Evolutionary conservation across 805 yeast species (phyloP), one percentile per base, ranked within the genome.

Genomic region (Lipomyces anomalus): DNA sequence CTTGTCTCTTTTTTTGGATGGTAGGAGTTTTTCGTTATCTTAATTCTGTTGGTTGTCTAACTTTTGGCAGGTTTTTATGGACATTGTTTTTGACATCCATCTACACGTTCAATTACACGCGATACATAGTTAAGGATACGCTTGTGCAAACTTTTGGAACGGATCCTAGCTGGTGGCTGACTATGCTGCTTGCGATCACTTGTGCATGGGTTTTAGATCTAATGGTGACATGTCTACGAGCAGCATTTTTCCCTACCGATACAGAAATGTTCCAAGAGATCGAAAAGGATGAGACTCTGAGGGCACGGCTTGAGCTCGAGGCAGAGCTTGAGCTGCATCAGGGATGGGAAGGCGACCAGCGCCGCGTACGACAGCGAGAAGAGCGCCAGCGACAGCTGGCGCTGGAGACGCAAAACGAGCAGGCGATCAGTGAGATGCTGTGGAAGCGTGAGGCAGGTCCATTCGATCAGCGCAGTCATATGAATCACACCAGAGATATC

Each of bases 91-190:
- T 90, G 38, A 84, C 89, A 60, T 74, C 72, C 3, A 65, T 89
- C n/a, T 82, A 85, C 61, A 68, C 66, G 58, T 64, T 60, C 55
- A 75, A 67, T 60, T 75, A 60, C 42, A 71, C 72, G 24, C 28
- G 67, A 76, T 44, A 84, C 84, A 11, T 76, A 61, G 96, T 84
- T 2, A 69, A 71, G 5, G 71, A 75, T 50, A 95, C 92, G 2
- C 69, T 92, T 39, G 70, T 73, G 47, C 64, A 79, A 40, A 78
- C 78, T 42, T 87, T 86, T 67, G 97, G 97, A 20, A 65, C 54
- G 18, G 97, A 92, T 60, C 62, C 70, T n/a, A 73, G 84, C 0
- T 90, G 88, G 78, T 92, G 97, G 97, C 85, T 86, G 1, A 64
- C 86, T 0, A 66, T 84, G 28, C 59, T 86, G 24, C 71, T 80